Evolutionary conservation across 306 rosid species (phyloP).

Genomic region (Elaeagnus macrophylla): DNA sequence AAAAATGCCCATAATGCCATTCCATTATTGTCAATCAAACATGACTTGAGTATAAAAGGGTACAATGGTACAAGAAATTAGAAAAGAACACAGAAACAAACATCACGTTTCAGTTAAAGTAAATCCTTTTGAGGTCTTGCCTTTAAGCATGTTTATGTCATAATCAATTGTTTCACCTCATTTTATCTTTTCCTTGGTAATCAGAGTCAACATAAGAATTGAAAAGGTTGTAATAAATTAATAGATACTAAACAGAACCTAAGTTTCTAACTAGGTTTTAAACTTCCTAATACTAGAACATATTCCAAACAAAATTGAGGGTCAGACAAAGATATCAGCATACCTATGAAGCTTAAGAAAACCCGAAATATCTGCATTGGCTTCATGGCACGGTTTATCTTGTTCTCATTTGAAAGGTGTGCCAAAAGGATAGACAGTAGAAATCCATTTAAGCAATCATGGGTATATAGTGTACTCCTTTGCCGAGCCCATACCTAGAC

Average conservation of each 20-base stretch:
- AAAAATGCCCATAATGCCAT: too few relatives aligned
- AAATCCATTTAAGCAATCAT: slow-evolving; percentile 81
- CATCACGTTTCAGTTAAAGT: too few relatives aligned
- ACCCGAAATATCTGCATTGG: slow-evolving; percentile 59
- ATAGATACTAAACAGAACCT: neutral
- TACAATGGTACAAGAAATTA: too few relatives aligned
- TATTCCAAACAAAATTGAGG: neutral
- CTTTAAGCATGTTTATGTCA: too few relatives aligned
- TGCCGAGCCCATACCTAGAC: slow-evolving; percentile 82
- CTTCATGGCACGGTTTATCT: slow-evolving; percentile 55
- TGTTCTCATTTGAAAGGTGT: slow-evolving; percentile 46
- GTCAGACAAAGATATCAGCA: slow-evolving; percentile 11
- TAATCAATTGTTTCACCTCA: too few relatives aligned
- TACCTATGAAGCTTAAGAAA: slow-evolving; percentile 66
- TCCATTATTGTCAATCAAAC: too few relatives aligned
- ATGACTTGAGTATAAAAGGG: too few relatives aligned
- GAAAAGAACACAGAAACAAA: too few relatives aligned
- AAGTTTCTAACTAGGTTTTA: neutral
- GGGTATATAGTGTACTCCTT: slow-evolving; percentile 49
- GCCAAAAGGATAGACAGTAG: slow-evolving; percentile 61
- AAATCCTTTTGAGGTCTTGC: too few relatives aligned
- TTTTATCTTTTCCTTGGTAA: too few relatives aligned
- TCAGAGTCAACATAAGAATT: neutral
- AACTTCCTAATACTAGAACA: neutral
- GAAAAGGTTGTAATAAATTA: neutral